These are phyloP conservation scores for Epichloe uncinata DNA, from an alignment of 2,329 filamentous ascomycete genomes.

Conservation along the genomic window DNA sequence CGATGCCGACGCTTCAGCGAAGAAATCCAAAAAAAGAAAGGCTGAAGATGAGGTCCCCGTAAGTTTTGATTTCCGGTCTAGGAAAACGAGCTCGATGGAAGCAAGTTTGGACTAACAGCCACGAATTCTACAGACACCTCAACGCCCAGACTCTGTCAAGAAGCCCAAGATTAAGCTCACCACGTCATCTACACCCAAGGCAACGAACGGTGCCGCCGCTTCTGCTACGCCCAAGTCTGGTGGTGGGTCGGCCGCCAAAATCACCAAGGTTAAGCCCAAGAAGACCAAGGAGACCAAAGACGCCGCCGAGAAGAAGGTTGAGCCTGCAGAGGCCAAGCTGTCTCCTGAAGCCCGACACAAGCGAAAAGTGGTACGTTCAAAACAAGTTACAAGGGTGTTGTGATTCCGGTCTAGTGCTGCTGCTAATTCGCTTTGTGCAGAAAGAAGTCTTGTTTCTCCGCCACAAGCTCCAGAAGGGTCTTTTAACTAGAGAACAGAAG, in stretches of 20 bases:
- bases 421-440: conserved; percentile 20
- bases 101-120: neutral
- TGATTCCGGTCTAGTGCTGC: conserved; percentile 18
- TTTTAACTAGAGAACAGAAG: conserved; percentile 69
- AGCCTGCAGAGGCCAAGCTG: conserved; percentile 43
- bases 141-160: conserved; percentile 48
- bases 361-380: conserved; percentile 43
- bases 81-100: neutral
- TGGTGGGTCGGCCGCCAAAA: conserved; percentile 38
- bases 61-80: conserved; percentile 8
- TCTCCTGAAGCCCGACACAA: conserved; percentile 42
- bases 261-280: conserved; percentile 43
- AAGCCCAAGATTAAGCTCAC: conserved; percentile 56
- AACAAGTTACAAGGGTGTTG: neutral
- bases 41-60: conserved; percentile 60
- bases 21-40: conserved; percentile 68
- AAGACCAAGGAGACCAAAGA: conserved; percentile 44
- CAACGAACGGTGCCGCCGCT: conserved; percentile 43
- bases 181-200: conserved; percentile 54
- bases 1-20: conserved; percentile 46
- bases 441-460: conserved; percentile 82
- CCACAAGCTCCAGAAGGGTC: conserved; percentile 89
- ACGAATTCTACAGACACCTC: conserved; percentile 31
- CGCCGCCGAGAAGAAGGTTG: conserved; percentile 43
- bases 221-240: conserved; percentile 35